These are phyloP conservation scores for Cystofilobasidium bisporidii DNA, from an alignment of 768 basidiomycete genomes.

Conservation along the genomic window DNA sequence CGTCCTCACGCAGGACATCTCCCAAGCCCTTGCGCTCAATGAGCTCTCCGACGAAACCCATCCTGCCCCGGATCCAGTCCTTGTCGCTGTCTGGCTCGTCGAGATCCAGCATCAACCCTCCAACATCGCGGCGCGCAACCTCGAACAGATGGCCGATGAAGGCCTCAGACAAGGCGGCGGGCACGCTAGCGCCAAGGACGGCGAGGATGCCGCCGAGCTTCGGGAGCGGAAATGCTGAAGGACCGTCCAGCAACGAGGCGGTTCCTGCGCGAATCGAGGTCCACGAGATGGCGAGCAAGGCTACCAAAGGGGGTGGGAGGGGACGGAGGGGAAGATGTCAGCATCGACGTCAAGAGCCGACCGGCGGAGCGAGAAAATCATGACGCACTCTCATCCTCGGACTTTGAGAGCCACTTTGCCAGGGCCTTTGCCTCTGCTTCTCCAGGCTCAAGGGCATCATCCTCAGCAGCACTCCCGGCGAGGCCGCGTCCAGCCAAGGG, in stretches of 20 bases:
- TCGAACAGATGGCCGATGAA: conserved; percentile 5
- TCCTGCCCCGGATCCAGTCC: conserved; percentile 3
- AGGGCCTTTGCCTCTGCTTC: conserved; percentile 33
- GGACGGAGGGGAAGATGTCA: no score
- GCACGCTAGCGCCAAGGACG: conserved; percentile 9
- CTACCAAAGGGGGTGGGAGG: neutral
- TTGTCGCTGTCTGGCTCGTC: conserved; percentile 10
- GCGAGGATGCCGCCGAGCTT: conserved; percentile 20
- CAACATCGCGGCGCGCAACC: neutral
- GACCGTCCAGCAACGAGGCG: conserved; percentile 1
- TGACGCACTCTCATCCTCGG: conserved; percentile 36
- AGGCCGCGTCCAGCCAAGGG: neutral
- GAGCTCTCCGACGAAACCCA: conserved; percentile 8
- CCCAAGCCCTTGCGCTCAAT: conserved; percentile 7
- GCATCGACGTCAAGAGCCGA: neutral
- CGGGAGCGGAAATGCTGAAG: conserved; percentile 6
- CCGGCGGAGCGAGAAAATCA: neutral
- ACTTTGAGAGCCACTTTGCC: conserved; percentile 31
- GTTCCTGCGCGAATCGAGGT: conserved; percentile 1
- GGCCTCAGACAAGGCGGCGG: neutral
- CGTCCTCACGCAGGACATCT: conserved; percentile 20
- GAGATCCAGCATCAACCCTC: conserved; percentile 12
- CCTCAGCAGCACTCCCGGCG: conserved; percentile 22
- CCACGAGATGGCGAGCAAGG: conserved; percentile 7
- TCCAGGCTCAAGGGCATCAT: conserved; percentile 10